Percentiles rank a stretch among this genome's conserved stretches.
These are phyloP conservation scores for Lactifluus echinatus DNA, from an alignment of 768 basidiomycete species.

Conservation along the genomic window DNA sequence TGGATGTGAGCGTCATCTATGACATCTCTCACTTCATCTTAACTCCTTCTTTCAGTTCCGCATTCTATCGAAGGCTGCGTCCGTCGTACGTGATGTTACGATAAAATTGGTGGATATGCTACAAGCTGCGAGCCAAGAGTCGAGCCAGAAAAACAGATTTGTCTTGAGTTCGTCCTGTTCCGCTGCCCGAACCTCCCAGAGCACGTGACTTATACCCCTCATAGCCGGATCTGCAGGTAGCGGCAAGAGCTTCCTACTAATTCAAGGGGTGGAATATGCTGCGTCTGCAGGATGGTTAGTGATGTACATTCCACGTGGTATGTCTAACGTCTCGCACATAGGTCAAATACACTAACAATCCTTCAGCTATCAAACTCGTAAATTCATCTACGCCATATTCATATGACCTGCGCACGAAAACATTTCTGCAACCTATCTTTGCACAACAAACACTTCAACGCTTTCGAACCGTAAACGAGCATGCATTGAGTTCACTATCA, in stretches of 20 bases:
- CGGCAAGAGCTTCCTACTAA: constrained; percentile 72
- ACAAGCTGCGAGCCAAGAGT: constrained; percentile 37
- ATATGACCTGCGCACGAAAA: constrained; percentile 69
- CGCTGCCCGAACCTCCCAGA: not conserved
- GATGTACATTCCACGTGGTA: constrained; percentile 76
- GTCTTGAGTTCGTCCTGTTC: constrained; percentile 50
- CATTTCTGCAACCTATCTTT: constrained; percentile 64
- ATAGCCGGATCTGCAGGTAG: constrained; percentile 67
- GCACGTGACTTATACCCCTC: not conserved
- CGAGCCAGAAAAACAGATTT: constrained; percentile 46
- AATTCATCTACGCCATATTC: constrained; percentile 64
- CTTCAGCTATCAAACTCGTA: constrained; percentile 47
- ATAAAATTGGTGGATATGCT: constrained; percentile 45
- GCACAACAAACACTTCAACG: constrained; percentile 57
- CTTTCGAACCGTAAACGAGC: constrained; percentile 49
- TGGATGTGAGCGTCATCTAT: constrained; percentile 11
- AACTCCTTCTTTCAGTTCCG: constrained; percentile 40
- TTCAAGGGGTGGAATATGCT: constrained; percentile 71
- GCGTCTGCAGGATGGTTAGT: constrained; percentile 65
- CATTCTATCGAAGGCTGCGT: constrained; percentile 59
- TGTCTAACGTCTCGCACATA: constrained; percentile 16
- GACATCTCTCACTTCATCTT: not conserved
- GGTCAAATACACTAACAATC: not conserved
- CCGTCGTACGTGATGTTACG: constrained; percentile 64
- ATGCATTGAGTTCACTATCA: constrained; percentile 34